These are phyloP conservation scores for Dunaliella sp. DNA, from an alignment of 139 green algal species.

Conservation along the genomic window DNA sequence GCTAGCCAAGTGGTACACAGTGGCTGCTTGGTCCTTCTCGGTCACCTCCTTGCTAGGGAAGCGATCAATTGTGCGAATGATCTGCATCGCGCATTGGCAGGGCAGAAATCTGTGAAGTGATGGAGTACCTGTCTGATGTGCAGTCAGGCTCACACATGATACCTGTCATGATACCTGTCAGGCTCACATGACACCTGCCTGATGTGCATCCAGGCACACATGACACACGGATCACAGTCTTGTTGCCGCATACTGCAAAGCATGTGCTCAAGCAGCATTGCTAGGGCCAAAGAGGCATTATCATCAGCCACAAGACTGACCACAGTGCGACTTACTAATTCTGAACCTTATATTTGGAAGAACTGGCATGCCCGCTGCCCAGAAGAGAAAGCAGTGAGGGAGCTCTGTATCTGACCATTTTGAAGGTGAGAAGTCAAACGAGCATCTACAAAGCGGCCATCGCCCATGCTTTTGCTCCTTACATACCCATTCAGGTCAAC, in stretches of 20 bases:
- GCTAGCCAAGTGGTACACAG: slow-evolving; percentile 7
- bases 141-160: neutral
- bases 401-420: no score
- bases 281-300: neutral
- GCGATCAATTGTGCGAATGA: slow-evolving; percentile 1
- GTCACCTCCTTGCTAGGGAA: neutral
- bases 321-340: neutral
- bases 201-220: neutral
- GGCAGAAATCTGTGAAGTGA: neutral
- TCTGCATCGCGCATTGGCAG: neutral
- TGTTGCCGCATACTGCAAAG: neutral
- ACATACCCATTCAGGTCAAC: no score
- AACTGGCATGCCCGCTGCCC: no score
- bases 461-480: no score
- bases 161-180: no score
- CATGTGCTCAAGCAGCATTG: neutral
- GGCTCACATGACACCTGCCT: no score
- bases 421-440: no score
- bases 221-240: neutral
- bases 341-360: no score
- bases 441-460: no score
- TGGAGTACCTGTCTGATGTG: neutral
- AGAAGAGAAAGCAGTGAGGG: no score
- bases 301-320: neutral
- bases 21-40: neutral